Conservation (phyloP, 345 rosid genomes). For the Eucalyptus grandis region DNA sequence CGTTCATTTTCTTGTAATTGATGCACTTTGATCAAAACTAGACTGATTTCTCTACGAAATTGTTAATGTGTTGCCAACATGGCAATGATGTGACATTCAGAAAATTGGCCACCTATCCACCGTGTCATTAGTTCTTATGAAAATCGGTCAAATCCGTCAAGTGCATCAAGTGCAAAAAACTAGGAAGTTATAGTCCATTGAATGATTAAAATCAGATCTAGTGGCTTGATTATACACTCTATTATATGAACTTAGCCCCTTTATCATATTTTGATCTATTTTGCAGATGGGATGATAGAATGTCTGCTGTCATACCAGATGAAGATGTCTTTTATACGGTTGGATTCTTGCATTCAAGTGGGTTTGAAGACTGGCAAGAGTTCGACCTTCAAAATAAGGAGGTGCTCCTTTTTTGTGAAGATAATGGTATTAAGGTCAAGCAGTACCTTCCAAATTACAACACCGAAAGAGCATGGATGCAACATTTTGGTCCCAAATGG, state of each 20-base stretch:
- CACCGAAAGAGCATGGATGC: neutral
- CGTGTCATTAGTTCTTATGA: neutral
- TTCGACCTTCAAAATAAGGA: neutral
- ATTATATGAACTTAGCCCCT: neutral
- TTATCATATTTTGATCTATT: neutral
- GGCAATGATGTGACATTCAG: neutral
- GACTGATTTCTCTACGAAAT: neutral
- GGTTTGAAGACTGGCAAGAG: neutral
- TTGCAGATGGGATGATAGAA: slow-evolving; percentile 2
- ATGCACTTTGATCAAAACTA: neutral
- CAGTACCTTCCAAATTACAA: neutral
- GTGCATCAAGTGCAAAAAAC: neutral
- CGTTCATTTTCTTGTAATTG: neutral
- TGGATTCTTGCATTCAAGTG: slow-evolving; percentile 1
- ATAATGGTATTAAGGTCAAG: neutral
- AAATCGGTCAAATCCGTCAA: neutral
- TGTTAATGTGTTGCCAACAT: neutral
- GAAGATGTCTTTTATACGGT: slow-evolving; percentile 2
- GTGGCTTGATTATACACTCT: neutral
- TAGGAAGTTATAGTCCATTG: neutral
- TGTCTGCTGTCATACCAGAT: neutral
- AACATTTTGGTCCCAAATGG: slow-evolving; percentile 2
- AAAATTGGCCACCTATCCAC: neutral
- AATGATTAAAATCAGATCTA: neutral
- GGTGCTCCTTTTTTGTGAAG: neutral